Evolutionary conservation across 495 filamentous ascomycete genomes (phyloP), one percentile per base, ranked within the genome.

Genomic region (Lophiostoma macrostomum): DNA sequence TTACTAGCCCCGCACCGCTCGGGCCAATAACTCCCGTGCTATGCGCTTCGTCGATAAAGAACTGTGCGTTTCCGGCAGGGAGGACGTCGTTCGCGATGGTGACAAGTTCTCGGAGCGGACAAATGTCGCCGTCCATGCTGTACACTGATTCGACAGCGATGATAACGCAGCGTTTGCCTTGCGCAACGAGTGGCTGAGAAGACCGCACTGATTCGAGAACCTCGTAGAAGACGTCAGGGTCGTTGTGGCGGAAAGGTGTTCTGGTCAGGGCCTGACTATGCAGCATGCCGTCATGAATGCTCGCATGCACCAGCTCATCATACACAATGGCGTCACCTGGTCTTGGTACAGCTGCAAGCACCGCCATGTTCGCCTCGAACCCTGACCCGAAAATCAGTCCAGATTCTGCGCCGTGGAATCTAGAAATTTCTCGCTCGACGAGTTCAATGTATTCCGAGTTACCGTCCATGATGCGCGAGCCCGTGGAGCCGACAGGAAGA

Each of bases 311-410:
- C 5, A 46, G 34, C 12, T 42, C 41, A 32, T 63, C 59, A 24
- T 63, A 58, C 72, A 90, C 49, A 13, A 91, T 75, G 8, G 79
- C 65, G 69, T 91, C 87, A 2, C 80, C 84, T 0, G 71, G 73
- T 41, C 85, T 83, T 0, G 86, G 85, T 7, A 89, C 67, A 45
- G 75, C 80, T 4, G 77, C 69, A 16, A 84, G 79, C 0, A 90
- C 69, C 3, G 82, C 86, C 0, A 78, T 71, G 61, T 90, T 90
- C 18, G 86, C 87, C 54, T 89, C 85, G 63, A 77, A 88, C 4
- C 84, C 87, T 2, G 85, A 87, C 57, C 83, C 86, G 63, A 87
- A 86, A 3, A 91, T 64, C 11, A 90, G 70, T 0, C 74, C 86
- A 0, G 74, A 67, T 0, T 74, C 70, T 0, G 83, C 83, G 14